Evolutionary conservation across 495 filamentous ascomycete genomes (phyloP).

Genomic region (Penicillium coprophilum): DNA sequence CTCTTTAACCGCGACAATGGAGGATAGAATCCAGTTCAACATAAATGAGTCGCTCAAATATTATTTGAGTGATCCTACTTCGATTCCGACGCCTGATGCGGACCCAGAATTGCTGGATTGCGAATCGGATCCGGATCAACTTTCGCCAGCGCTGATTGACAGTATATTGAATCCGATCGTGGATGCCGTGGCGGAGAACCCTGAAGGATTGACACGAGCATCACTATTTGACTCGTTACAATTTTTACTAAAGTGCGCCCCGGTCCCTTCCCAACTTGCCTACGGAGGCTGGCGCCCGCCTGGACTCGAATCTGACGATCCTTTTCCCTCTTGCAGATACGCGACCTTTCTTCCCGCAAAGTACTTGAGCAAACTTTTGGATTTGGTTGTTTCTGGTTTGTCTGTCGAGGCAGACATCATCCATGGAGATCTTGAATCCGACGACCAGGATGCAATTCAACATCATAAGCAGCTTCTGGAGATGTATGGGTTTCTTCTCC

Average conservation of each 20-base stretch:
- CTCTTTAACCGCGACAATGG: conserved; percentile 57
- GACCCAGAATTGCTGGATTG: conserved; percentile 82
- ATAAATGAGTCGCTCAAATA: conserved; percentile 93
- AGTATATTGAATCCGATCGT: conserved; percentile 86
- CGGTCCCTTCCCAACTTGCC: conserved; percentile 54
- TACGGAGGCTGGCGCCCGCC: conserved; percentile 36
- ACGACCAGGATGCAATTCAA: conserved; percentile 81
- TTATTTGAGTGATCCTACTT: conserved; percentile 88
- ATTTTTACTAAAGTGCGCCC: conserved; percentile 92
- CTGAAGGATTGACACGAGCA: conserved; percentile 77
- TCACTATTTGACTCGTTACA: conserved; percentile 88
- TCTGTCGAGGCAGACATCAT: conserved; percentile 86
- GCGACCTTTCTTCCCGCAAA: conserved; percentile 75
- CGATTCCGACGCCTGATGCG: conserved; percentile 83
- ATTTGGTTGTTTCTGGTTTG: conserved; percentile 89
- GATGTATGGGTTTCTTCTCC: conserved; percentile 90
- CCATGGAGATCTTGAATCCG: conserved; percentile 81
- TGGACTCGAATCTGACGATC: conserved; percentile 58
- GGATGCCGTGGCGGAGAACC: conserved; percentile 87
- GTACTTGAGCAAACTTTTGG: conserved; percentile 87
- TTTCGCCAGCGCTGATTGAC: conserved; percentile 75
- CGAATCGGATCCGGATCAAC: conserved; percentile 84
- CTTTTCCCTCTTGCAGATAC: conserved; percentile 69
- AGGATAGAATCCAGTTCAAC: conserved; percentile 75
- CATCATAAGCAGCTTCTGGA: conserved; percentile 90